Evolutionary conservation across 371 early-diverging fungal genomes (phyloP), one percentile per base, ranked within the genome.

Genomic region (Rhizopus microsporus): DNA sequence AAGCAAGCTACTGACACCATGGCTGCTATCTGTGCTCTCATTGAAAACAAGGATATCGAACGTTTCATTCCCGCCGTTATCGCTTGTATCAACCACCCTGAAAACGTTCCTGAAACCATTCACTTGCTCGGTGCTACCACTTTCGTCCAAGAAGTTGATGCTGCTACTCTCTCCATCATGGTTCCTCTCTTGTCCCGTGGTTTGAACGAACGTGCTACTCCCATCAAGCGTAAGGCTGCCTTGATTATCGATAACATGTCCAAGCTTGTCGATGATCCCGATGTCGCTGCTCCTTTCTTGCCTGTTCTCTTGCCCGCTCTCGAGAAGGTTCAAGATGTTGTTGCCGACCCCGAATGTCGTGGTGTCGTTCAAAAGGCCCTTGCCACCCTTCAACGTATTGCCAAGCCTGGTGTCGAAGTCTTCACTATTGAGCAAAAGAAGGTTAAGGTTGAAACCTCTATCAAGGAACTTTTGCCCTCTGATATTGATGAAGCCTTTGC

Each of bases 241-340:
- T 85, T 92, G 71, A 92, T 92, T 62, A 88, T 92, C 49, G 89
- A 89, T 67, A 93, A 93, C 78, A 84, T 93, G 85, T 91, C 85
- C 72, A 91, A 91, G 77, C 81, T 93, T 32, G 91, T 91, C 47
- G 80, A 85, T 56, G 83, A 89, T 66, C 91, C 93, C 40, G 80
- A 79, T 35, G 87, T 88, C 40, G 91, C 91, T 48, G 87, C 83
- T 33, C 91, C 86, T 64, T 93, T 93, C 82, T 68, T 93, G 70
- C 91, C 91, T 51, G 71, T 84, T 52, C 71, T 93, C 34, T 67
- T 93, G 48, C 93, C 93, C 13, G 89, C 86, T 56, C 77, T 93
- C 39, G 86, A 89, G 56, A 77, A 83, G 45, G 81, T 89, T 56
- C 82, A 87, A 52, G 93, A 93, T 7, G 80, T 83, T 16, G 88